Base-by-base conservation (phyloP, 768 basidiomycete genomes). In the Pleurotus salmoneostramineus region DNA sequence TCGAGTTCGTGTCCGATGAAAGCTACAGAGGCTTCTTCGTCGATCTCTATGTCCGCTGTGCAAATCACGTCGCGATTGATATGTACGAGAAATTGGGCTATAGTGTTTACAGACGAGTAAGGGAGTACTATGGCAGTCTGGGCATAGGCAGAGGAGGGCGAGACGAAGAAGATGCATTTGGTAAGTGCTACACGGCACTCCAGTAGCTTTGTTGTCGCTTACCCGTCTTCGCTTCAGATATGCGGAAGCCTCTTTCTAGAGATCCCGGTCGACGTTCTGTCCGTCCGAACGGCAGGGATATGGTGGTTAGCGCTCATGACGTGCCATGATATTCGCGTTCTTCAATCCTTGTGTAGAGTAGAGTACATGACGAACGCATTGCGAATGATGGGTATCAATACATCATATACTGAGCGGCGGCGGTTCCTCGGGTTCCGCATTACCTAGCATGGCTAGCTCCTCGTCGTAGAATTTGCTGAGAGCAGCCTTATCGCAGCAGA, bases 51-150 rank as follows among this genome's bases (percentile, higher is more conserved):
- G 96, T 98, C 57, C 85, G 97, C 52, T 94, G 91, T 65, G 87
- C 87, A 59, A 97, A 96, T 64, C 64, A 71, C 2, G 77, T 93
- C 17, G 97, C 96, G 15, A 91, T 96, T 59, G 78, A 76, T 15
- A 89, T 99, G 89, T 98, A 98, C 66, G 93, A 98, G 69, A 81
- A 85, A 42, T 75, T 98, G 67, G 95, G 93, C 8, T 99, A 99
- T 65, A 93, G 89, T 66, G 93, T 98, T 10, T 98, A 89, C 72
- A 77, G 94, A 31, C 74, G 93, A 60, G 95, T 99, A 50, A 81
- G 86, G 60, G 93, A 94, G 70, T 99, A 95, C 74, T 95, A 95
- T 70, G 87, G 87, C 14, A 83, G 76, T 61, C 71, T 92, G n/a
- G 88, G 88, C 1, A 66, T 82, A 50, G 93, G 92, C 17, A 86